These are phyloP conservation scores for Xylaria sp. DNA, from an alignment of 2,329 filamentous ascomycete genomes.

Conservation along the genomic window DNA sequence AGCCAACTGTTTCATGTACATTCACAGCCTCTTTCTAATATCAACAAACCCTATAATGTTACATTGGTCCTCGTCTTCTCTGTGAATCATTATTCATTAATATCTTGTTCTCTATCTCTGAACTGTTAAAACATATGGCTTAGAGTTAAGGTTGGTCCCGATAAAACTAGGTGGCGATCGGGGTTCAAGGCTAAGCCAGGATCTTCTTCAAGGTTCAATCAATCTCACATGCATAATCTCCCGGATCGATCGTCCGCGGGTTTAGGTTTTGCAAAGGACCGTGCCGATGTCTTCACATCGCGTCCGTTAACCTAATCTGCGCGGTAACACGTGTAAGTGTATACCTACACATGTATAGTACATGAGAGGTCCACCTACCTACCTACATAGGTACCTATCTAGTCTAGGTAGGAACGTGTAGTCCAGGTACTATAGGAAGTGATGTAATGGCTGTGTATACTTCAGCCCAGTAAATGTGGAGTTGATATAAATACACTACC, in stretches of 20 bases:
- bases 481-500: too few relatives aligned
- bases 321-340: not conserved
- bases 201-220: not conserved
- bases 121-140: not conserved
- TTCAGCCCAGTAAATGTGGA: too few relatives aligned
- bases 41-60: not conserved
- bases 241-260: not conserved
- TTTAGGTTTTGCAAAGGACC: not conserved
- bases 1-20: constrained; percentile 14
- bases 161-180: not conserved
- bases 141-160: constrained; percentile 10
- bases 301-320: not conserved
- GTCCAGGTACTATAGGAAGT: too few relatives aligned
- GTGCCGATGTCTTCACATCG: not conserved
- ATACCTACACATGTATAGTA: not conserved
- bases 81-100: not conserved
- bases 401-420: too few relatives aligned
- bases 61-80: not conserved
- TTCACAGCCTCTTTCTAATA: constrained; percentile 28
- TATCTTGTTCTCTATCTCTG: not conserved
- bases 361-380: too few relatives aligned
- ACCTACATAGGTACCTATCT: too few relatives aligned
- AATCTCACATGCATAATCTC: constrained; percentile 2
- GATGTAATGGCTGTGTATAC: not conserved
- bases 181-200: not conserved